These are phyloP conservation scores for Brasenia schreberi DNA, from an alignment of 164 flowering plant species.

Conservation along the genomic window DNA sequence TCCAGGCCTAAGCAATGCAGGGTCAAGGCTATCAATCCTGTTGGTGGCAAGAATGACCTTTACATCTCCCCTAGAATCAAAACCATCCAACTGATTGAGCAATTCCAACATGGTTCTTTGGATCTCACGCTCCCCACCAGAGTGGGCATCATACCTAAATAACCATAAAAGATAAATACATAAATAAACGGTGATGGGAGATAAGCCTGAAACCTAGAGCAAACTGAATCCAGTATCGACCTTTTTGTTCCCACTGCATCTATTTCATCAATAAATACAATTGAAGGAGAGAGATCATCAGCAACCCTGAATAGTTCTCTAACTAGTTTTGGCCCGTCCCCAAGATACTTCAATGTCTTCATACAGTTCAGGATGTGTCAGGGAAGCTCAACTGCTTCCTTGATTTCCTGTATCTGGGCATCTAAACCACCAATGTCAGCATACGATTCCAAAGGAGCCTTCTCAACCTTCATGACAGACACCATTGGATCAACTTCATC, in stretches of 20 bases:
- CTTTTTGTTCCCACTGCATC: conserved; percentile 95
- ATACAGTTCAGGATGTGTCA: conserved; percentile 79
- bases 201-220: neutral
- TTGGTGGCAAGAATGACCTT: conserved; percentile 94
- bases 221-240: conserved; percentile 12
- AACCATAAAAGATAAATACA: neutral
- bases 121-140: conserved; percentile 95
- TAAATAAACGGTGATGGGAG: neutral
- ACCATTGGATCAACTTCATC: conserved; percentile 88
- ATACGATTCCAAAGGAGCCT: conserved; percentile 76
- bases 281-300: conserved; percentile 91
- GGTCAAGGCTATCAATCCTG: conserved; percentile 82
- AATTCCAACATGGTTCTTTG: conserved; percentile 93
- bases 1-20: conserved; percentile 90
- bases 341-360: conserved; percentile 89
- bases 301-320: conserved; percentile 93
- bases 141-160: conserved; percentile 79
- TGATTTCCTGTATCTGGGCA: conserved; percentile 82
- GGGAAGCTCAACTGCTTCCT: conserved; percentile 87
- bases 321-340: conserved; percentile 93
- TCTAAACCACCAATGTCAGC: conserved; percentile 87
- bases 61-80: conserved; percentile 88
- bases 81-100: conserved; percentile 88
- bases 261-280: conserved; percentile 93
- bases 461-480: conserved; percentile 79